Conservation (phyloP, 1,139 yeast species). For the Geotrichum carabidarum region DNA sequence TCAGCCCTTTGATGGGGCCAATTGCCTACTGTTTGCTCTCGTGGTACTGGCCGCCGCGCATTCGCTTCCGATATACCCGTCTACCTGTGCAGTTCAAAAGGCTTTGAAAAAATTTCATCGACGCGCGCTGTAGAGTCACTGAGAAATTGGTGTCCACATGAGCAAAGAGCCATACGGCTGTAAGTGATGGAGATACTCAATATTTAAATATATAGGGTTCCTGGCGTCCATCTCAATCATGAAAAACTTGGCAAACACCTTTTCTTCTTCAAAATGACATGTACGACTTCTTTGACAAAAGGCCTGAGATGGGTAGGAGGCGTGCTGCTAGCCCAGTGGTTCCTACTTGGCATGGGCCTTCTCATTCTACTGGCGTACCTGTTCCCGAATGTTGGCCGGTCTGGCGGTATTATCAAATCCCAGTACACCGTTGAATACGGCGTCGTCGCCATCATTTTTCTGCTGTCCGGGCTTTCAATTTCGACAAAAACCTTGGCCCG, state of each 20-base stretch:
- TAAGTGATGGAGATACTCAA: too few relatives aligned
- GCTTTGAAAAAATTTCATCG: background rate
- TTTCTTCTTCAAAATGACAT: too few relatives aligned
- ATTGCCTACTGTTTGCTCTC: too few relatives aligned
- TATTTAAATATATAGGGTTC: too few relatives aligned
- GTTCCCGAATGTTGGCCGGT: constrained; percentile 77
- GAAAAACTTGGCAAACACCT: background rate
- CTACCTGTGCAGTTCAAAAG: background rate
- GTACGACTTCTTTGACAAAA: background rate
- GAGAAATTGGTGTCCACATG: too few relatives aligned
- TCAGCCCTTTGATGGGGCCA: too few relatives aligned
- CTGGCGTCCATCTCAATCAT: background rate
- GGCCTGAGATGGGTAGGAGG: background rate
- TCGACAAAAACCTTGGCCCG: constrained; percentile 53
- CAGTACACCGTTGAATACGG: constrained; percentile 77
- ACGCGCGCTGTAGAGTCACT: too few relatives aligned
- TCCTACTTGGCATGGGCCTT: constrained; percentile 63
- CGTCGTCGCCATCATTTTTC: constrained; percentile 79
- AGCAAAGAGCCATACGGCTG: too few relatives aligned
- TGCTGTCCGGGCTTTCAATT: constrained; percentile 77
- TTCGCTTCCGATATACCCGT: background rate
- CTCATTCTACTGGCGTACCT: constrained; percentile 70
- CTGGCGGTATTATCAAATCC: constrained; percentile 70
- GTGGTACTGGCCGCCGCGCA: too few relatives aligned
- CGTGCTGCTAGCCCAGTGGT: constrained; percentile 49